Conservation (phyloP, 78 protist genomes). For the Planoprotostelium fungivorum region DNA sequence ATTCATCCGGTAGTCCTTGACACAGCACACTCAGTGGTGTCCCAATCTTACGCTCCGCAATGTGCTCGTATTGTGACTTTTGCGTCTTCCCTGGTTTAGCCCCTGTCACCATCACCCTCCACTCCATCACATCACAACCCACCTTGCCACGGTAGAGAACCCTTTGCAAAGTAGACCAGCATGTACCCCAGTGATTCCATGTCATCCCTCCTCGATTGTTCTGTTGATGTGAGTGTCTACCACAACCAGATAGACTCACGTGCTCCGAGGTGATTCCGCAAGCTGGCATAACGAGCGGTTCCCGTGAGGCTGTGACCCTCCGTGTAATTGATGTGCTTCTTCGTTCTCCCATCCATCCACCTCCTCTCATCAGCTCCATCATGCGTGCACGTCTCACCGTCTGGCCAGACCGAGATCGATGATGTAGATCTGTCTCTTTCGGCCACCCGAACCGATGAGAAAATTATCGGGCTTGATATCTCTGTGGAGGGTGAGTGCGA, state of each 20-base stretch:
- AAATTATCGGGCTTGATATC: slow-evolving; percentile 80
- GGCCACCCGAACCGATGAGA: slow-evolving; percentile 76
- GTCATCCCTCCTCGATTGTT: slow-evolving; percentile 88
- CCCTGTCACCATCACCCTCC: not conserved
- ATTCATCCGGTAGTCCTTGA: slow-evolving; percentile 30
- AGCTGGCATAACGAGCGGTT: slow-evolving; percentile 87
- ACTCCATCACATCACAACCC: slow-evolving; percentile 7
- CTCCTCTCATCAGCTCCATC: not conserved
- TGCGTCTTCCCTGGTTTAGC: slow-evolving; percentile 67
- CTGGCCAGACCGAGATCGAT: slow-evolving; percentile 95
- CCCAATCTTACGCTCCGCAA: slow-evolving; percentile 71
- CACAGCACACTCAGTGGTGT: slow-evolving; percentile 72
- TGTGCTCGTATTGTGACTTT: slow-evolving; percentile 81
- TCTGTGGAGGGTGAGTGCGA: slow-evolving; percentile 45
- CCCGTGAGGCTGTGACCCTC: slow-evolving; percentile 91
- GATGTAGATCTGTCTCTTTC: slow-evolving; percentile 30
- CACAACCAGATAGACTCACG: slow-evolving; percentile 17
- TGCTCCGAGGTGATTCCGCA: slow-evolving; percentile 83
- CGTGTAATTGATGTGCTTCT: slow-evolving; percentile 85
- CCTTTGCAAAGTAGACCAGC: slow-evolving; percentile 77
- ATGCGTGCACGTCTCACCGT: slow-evolving; percentile 27
- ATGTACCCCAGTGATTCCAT: slow-evolving; percentile 85
- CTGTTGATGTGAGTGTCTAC: slow-evolving; percentile 84
- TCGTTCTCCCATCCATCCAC: slow-evolving; percentile 66
- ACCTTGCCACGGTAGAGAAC: slow-evolving; percentile 95